Percentiles rank a stretch among this genome's conserved stretches.
phyloP scores from a whole-genome alignment of 2,329 filamentous ascomycete genomes.

The Tolypocladium endophyticum region DNA sequence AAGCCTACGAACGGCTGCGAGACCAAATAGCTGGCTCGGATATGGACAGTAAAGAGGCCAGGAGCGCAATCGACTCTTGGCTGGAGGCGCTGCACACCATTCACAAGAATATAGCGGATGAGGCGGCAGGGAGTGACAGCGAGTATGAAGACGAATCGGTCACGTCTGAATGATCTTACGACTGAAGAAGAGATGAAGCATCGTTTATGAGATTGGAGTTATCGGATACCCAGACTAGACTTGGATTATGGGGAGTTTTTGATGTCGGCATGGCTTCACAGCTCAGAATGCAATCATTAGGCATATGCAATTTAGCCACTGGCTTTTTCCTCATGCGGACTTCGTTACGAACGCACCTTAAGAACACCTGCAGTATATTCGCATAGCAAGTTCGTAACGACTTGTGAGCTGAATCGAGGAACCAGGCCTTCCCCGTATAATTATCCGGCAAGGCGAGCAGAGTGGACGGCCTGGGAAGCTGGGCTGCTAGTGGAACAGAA shows the following conservation, averaged over 20 bases:
- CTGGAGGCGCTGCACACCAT: conserved; percentile 36
- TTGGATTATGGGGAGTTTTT: too few species aligned
- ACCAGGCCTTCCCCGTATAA: too few species aligned
- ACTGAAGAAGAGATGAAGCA: not conserved
- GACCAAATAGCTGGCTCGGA: conserved; percentile 30
- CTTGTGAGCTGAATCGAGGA: too few species aligned
- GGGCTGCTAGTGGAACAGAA: not conserved
- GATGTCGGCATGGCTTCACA: too few species aligned
- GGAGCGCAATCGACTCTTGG: conserved; percentile 34
- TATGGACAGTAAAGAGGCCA: conserved; percentile 19
- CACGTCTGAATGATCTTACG: not conserved
- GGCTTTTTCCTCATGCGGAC: too few species aligned
- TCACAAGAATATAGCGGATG: conserved; percentile 22
- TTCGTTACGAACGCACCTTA: too few species aligned
- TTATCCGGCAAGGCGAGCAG: not conserved
- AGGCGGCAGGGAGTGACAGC: conserved; percentile 13
- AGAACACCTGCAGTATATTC: too few species aligned
- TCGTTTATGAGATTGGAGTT: not conserved
- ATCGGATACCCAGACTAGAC: not conserved
- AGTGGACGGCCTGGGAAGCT: not conserved
- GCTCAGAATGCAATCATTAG: too few species aligned
- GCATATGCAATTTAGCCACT: too few species aligned
- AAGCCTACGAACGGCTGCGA: conserved; percentile 43
- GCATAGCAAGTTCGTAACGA: too few species aligned
- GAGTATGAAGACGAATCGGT: conserved; percentile 15